phyloP scores from a whole-genome alignment of 2,329 filamentous ascomycete species.

The Sclerotiophoma versabilis region DNA sequence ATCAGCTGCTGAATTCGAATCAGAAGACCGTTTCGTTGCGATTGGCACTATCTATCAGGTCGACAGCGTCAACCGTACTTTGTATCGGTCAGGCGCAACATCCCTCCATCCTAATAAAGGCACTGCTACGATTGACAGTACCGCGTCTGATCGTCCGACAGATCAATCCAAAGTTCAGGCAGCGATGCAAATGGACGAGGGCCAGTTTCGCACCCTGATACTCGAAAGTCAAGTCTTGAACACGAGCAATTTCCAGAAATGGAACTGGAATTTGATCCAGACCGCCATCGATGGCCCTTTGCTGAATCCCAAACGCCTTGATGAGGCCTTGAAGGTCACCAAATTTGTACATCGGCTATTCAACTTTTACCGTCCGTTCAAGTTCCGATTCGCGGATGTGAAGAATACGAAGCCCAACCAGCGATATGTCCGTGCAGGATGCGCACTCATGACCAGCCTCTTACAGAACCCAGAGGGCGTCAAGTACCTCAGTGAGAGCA shows the following conservation, averaged over 20 bases:
- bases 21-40: slow-evolving; percentile 77
- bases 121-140: slow-evolving; percentile 26
- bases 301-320: slow-evolving; percentile 86
- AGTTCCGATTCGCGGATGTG: slow-evolving; percentile 90
- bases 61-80: slow-evolving; percentile 91
- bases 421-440: slow-evolving; percentile 90
- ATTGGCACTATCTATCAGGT: slow-evolving; percentile 96
- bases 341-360: slow-evolving; percentile 96
- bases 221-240: slow-evolving; percentile 85
- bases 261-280: slow-evolving; percentile 95
- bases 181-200: slow-evolving; percentile 68
- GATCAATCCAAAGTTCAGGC: slow-evolving; percentile 61
- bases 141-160: slow-evolving; percentile 47
- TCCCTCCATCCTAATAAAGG: slow-evolving; percentile 44
- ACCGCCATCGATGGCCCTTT: slow-evolving; percentile 92
- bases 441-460: slow-evolving; percentile 83
- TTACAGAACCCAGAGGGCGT: slow-evolving; percentile 85
- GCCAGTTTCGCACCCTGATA: slow-evolving; percentile 67
- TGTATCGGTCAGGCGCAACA: slow-evolving; percentile 76
- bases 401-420: slow-evolving; percentile 92
- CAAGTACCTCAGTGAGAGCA: slow-evolving; percentile 87
- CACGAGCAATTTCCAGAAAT: slow-evolving; percentile 90
- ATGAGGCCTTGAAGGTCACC: slow-evolving; percentile 91
- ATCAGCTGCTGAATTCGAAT: slow-evolving; percentile 74
- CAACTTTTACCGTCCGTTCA: slow-evolving; percentile 96